These are phyloP conservation scores for Lactarius pseudohatsudake DNA, from an alignment of 768 basidiomycete species.

Conservation along the genomic window DNA sequence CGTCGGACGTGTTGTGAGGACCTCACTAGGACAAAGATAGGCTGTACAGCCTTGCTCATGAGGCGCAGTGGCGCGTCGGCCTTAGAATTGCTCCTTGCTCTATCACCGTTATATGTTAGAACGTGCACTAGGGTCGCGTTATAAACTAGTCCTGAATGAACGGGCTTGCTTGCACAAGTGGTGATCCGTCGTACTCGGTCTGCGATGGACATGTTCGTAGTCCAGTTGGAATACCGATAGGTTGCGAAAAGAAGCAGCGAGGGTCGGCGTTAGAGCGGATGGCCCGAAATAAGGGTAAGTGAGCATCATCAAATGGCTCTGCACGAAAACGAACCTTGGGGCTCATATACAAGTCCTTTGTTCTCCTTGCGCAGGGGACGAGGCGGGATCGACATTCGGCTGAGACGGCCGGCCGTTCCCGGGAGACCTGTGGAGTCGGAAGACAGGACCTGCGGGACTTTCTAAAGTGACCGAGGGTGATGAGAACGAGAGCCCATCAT, in stretches of 20 bases:
- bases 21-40: slow-evolving; percentile 12
- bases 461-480: neutral
- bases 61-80: neutral
- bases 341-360: neutral
- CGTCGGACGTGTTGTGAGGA: neutral
- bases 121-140: neutral
- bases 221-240: neutral
- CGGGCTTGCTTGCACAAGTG: neutral
- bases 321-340: neutral
- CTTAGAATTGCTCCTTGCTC: neutral
- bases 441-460: neutral
- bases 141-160: slow-evolving; percentile 2
- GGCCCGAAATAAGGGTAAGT: neutral
- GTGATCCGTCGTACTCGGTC: slow-evolving; percentile 14
- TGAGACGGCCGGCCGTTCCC: neutral
- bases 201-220: neutral
- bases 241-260: neutral
- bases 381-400: neutral
- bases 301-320: neutral
- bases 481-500: neutral
- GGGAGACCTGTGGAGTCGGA: neutral
- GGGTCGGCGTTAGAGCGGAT: neutral
- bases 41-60: neutral
- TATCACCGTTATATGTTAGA: neutral
- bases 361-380: neutral